Evolutionary conservation across 1,284 basidiomycete species (phyloP).

Genomic region (Naganishia sp.): DNA sequence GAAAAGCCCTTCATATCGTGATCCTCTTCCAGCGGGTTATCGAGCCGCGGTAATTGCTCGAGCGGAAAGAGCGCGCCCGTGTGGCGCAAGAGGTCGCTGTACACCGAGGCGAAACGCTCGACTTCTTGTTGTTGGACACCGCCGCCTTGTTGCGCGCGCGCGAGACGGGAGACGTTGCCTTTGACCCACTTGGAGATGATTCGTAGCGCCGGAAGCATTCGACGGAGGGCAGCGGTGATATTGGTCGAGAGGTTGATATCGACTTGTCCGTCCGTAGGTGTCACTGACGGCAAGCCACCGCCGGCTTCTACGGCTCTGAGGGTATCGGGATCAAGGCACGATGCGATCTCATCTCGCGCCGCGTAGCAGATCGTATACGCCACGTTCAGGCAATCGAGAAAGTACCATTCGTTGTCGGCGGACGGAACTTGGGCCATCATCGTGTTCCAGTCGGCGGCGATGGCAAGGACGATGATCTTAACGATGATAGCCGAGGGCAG

Average conservation of each 20-base stretch:
- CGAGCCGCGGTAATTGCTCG: conserved; percentile 64
- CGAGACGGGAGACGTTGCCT: conserved; percentile 64
- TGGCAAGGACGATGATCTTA: conserved; percentile 69
- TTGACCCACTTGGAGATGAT: conserved; percentile 87
- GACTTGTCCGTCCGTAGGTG: conserved; percentile 16
- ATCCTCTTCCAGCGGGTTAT: conserved; percentile 82
- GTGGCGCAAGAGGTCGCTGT: conserved; percentile 67
- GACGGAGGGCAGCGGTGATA: conserved; percentile 80
- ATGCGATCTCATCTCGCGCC: conserved; percentile 60
- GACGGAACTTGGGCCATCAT: conserved; percentile 57
- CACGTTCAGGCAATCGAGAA: conserved; percentile 71
- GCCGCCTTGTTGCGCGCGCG: conserved; percentile 34
- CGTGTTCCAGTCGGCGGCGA: conserved; percentile 79
- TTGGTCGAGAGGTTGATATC: conserved; percentile 21
- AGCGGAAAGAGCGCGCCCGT: conserved; percentile 71
- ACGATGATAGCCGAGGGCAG: conserved; percentile 76
- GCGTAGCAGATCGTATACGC: conserved; percentile 69
- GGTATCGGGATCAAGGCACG: conserved; percentile 52
- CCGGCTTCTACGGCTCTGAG: conserved; percentile 55
- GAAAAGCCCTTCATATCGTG: conserved; percentile 83
- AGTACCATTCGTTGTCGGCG: conserved; percentile 55
- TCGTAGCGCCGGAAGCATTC: conserved; percentile 81
- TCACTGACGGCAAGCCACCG: not conserved
- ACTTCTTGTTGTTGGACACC: conserved; percentile 42
- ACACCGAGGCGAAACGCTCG: conserved; percentile 69